Evolutionary conservation across 768 basidiomycete genomes (phyloP), one percentile per base, ranked within the genome.

Genomic region (Lyophyllum decastes): DNA sequence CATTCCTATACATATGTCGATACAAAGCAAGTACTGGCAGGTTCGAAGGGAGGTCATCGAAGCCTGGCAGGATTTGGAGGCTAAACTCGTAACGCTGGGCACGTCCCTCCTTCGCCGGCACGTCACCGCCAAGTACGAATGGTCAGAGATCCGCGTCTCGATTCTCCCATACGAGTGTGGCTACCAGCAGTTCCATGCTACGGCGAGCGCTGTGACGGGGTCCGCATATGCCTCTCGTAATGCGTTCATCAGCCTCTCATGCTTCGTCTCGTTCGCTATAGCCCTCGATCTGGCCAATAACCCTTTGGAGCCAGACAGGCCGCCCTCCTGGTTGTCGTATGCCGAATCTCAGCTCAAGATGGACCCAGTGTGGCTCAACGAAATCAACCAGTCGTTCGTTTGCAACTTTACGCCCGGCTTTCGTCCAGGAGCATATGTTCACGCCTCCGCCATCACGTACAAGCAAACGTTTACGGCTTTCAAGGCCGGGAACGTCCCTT

Each of bases 231-330:
- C 14, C 3, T 47, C 51, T 21, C 54, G 45, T 19, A 46, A 46
- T 0, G 26, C 38, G 0, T 60, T 60, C 38, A 16, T 55, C 2
- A 12, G 16, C 2, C 46, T 60, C 10, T 6, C 50, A 0, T 24
- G 45, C 8, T 60, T 52, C 22, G 22, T 56, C 1, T 56, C 59
- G 2, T 55, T 55, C n/a, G 24, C 55, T 14, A 56, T 60, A 11
- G 51, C 51, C 0, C n/a, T 60, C 1, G 55, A 60, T 24, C 22
- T 60, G 22, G 26, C 59, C 2, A 8, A 3, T 1, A 7, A 22
- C 27, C 54, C 46, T 2, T 5, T 25, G 16, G 2, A 10, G 9
- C 2, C 9, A 8, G 35, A 41, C 3, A 22, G 35, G 6, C n/a
- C 47, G 1, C 55, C 59, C 8, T 21, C 25, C 17, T 60, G 51